These are phyloP conservation scores for Pseudonitzschia pungens DNA, from an alignment of 108 stramenopile species.

Conservation along the genomic window DNA sequence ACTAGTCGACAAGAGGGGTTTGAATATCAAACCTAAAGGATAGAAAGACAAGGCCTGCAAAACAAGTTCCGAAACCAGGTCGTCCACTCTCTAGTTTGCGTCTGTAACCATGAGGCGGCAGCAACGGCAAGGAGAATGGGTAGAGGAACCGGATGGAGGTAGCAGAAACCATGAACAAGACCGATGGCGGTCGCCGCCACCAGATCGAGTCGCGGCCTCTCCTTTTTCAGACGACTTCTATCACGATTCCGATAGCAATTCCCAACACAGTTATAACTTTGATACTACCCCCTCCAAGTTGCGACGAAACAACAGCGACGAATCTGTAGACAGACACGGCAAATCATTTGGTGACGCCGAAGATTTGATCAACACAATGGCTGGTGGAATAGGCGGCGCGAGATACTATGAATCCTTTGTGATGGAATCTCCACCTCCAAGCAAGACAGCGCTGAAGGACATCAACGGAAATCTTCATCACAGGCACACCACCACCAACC, in stretches of 20 bases:
- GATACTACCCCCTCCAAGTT: neutral
- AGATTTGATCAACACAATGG: constrained; percentile 7
- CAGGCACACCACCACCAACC: neutral
- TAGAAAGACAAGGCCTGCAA: neutral
- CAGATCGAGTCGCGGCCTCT: constrained; percentile 7
- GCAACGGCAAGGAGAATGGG: neutral
- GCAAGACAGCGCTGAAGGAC: neutral
- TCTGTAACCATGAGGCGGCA: neutral
- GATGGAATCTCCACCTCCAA: constrained; percentile 13
- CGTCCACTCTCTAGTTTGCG: neutral
- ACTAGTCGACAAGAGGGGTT: neutral
- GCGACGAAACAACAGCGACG: neutral
- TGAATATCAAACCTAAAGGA: neutral
- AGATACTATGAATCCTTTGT: constrained; percentile 10
- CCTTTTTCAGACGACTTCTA: neutral
- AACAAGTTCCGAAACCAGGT: too few species aligned
- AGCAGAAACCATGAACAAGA: neutral
- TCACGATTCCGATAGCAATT: constrained; percentile 1
- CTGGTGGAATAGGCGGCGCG: too few species aligned
- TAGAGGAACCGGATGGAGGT: neutral
- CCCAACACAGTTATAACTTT: neutral
- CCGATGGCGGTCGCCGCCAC: constrained; percentile 10
- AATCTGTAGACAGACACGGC: neutral
- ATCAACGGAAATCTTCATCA: constrained; percentile 3
- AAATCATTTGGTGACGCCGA: neutral